A percentile compares a stretch with the other conserved stretches of the same genome.
These are phyloP conservation scores for Apiospora hydei DNA, from an alignment of 2,329 filamentous ascomycete genomes.

Conservation along the genomic window DNA sequence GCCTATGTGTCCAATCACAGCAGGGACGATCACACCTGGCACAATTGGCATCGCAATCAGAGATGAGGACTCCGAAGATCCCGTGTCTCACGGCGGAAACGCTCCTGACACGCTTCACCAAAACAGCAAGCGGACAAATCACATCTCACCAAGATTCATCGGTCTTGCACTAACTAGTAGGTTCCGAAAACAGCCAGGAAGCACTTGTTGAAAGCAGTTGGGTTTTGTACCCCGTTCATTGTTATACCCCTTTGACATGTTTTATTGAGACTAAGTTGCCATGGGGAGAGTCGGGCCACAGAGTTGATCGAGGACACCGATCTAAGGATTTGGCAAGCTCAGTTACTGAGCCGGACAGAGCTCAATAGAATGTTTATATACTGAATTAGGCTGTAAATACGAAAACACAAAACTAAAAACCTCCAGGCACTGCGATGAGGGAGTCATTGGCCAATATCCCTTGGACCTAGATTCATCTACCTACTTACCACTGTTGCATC, in stretches of 20 bases:
- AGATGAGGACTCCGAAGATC: not conserved
- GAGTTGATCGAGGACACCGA: conserved; percentile 3
- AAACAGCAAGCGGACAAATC: conserved; percentile 6
- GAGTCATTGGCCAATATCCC: not conserved
- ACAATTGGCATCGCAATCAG: not conserved
- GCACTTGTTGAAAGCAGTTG: not conserved
- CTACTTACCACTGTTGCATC: not conserved
- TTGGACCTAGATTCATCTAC: not conserved
- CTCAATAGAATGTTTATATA: conserved; percentile 20
- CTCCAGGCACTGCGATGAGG: too few species aligned
- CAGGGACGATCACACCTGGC: not conserved
- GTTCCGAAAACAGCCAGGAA: conserved; percentile 12
- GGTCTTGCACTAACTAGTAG: not conserved
- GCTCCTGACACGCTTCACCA: not conserved
- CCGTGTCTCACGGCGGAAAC: not conserved
- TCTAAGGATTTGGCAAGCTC: not conserved
- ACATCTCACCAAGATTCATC: not conserved
- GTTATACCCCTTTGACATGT: conserved; percentile 21
- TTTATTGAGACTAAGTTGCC: conserved; percentile 12
- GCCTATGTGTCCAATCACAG: not conserved
- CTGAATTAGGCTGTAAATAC: conserved; percentile 6
- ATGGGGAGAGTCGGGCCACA: conserved; percentile 2
- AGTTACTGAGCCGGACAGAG: not conserved
- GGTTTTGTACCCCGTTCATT: conserved; percentile 10
- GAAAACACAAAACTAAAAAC: not conserved